phyloP scores from a whole-genome alignment of 2,329 filamentous ascomycete genomes.

The Pestalotiopsis sp. region DNA sequence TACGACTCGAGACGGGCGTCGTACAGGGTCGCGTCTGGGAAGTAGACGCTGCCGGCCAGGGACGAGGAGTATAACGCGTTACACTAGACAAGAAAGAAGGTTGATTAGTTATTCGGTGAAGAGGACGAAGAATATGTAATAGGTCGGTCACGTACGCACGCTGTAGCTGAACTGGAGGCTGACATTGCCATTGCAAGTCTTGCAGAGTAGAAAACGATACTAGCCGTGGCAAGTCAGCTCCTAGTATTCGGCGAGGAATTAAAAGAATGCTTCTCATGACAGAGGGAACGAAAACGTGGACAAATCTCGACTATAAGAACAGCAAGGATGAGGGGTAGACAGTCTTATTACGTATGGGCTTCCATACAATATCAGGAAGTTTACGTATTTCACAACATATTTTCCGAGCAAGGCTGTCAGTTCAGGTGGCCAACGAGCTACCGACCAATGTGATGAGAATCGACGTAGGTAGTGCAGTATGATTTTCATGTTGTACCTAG shows the following conservation, averaged over 20 bases:
- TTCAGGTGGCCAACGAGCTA: too few relatives aligned
- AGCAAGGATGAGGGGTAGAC: too few relatives aligned
- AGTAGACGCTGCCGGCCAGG: neutral
- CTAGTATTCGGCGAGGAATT: neutral
- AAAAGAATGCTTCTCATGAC: neutral
- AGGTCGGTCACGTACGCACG: too few relatives aligned
- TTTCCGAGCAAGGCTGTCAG: too few relatives aligned
- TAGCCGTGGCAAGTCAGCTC: neutral
- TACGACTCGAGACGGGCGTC: conserved; percentile 7
- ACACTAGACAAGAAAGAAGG: neutral
- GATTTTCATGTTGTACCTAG: too few relatives aligned
- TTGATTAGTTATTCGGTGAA: too few relatives aligned
- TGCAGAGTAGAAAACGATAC: neutral
- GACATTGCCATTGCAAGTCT: neutral
- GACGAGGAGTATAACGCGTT: neutral
- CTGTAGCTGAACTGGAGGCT: neutral
- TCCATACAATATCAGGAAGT: too few relatives aligned
- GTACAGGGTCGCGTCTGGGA: neutral
- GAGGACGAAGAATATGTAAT: too few relatives aligned
- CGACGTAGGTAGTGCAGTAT: too few relatives aligned
- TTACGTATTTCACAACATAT: too few relatives aligned
- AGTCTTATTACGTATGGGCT: too few relatives aligned
- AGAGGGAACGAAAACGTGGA: neutral
- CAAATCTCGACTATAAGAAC: neutral
- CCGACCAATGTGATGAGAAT: too few relatives aligned